Percentiles rank a stretch among this genome's conserved stretches.
Conservation (phyloP, 176 grass and related monocot species). For the Tillandsia fasciculata region DNA sequence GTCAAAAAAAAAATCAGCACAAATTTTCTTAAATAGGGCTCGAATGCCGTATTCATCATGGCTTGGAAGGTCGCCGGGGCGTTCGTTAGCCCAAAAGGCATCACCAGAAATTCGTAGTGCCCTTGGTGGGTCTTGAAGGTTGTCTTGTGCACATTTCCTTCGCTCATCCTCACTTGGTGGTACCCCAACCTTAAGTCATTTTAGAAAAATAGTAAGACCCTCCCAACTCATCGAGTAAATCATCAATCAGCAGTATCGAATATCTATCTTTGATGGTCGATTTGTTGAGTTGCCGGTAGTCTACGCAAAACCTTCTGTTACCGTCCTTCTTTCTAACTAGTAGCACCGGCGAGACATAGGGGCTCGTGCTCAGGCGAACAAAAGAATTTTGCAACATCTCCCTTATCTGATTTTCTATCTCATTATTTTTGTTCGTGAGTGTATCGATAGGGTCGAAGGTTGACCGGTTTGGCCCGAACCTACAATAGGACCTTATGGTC, state of each 20-base stretch:
- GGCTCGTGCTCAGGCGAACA: neutral
- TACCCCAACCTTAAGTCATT: neutral
- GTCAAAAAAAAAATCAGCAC: neutral
- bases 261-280: neutral
- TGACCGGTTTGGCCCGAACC: too few species aligned
- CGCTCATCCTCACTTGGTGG: neutral
- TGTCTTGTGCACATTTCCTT: neutral
- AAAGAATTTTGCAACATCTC: too few species aligned
- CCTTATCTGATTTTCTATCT: too few species aligned
- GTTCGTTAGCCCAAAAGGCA: too few species aligned
- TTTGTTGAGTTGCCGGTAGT: neutral
- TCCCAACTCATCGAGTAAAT: neutral
- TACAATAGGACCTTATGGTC: too few species aligned
- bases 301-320: neutral
- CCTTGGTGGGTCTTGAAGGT: neutral
- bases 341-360: neutral
- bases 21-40: neutral
- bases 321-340: neutral
- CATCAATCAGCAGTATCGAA: neutral
- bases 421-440: too few species aligned
- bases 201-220: neutral
- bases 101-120: neutral
- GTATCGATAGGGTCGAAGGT: too few species aligned
- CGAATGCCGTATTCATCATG: too few species aligned
- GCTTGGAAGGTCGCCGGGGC: too few species aligned